Conservation (phyloP, 1,284 basidiomycete genomes). For the Mycena sp. region DNA sequence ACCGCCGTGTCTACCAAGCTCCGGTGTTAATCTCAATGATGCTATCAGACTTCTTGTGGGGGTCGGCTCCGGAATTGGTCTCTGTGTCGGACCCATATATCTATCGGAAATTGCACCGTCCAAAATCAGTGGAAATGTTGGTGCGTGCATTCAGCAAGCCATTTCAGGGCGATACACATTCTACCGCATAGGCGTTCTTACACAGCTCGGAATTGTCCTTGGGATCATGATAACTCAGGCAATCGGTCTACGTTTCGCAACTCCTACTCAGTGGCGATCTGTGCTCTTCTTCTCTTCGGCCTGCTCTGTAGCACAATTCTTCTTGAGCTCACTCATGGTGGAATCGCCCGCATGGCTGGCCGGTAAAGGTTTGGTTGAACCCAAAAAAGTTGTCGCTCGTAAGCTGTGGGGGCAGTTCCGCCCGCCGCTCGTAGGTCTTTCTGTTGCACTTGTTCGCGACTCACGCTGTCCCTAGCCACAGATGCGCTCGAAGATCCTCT, state of each 20-base stretch:
- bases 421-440: constrained; percentile 16
- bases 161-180: constrained; percentile 13
- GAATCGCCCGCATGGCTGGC: constrained; percentile 78
- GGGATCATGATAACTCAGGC: constrained; percentile 85
- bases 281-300: constrained; percentile 76
- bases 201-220: constrained; percentile 87
- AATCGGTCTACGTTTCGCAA: constrained; percentile 70
- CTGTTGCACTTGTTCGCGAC: too few species aligned
- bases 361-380: constrained; percentile 57
- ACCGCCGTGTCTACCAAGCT: constrained; percentile 4
- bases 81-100: constrained; percentile 90
- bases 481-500: constrained; percentile 51
- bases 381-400: constrained; percentile 55
- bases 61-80: constrained; percentile 82
- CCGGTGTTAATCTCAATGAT: constrained; percentile 1
- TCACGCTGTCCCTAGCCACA: too few species aligned
- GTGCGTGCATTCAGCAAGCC: constrained; percentile 46
- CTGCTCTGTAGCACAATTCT: constrained; percentile 68
- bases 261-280: constrained; percentile 75
- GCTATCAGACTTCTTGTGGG: constrained; percentile 76
- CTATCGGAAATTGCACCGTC: constrained; percentile 84
- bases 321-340: constrained; percentile 59
- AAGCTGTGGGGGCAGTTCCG: constrained; percentile 59
- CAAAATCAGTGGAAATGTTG: constrained; percentile 77
- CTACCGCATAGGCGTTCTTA: constrained; percentile 72